Conservation (phyloP, 2,329 filamentous ascomycete species). For the Aspergillus fructus region DNA sequence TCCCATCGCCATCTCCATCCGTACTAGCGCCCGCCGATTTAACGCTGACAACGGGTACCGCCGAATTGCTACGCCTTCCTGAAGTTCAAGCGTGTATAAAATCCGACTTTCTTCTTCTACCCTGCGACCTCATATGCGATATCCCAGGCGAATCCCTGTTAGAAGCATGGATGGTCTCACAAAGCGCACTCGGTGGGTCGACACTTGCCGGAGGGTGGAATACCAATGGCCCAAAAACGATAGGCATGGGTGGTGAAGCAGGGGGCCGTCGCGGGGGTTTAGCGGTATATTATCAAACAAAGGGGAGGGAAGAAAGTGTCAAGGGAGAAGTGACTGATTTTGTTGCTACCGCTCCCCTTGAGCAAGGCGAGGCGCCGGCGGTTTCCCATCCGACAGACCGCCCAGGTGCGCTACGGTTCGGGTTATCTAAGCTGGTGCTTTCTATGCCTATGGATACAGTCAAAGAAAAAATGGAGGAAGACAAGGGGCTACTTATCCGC, state of each 20-base stretch:
- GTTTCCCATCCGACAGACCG: slow-evolving; percentile 54
- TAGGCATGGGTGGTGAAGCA: slow-evolving; percentile 54
- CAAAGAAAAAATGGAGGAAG: slow-evolving; percentile 76
- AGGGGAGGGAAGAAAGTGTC: slow-evolving; percentile 65
- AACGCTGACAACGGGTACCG: slow-evolving; percentile 82
- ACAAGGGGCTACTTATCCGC: slow-evolving; percentile 66
- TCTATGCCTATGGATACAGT: slow-evolving; percentile 86
- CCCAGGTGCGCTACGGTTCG: slow-evolving; percentile 62
- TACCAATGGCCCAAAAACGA: slow-evolving; percentile 43
- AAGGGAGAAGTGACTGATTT: slow-evolving; percentile 95
- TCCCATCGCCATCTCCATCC: slow-evolving; percentile 54
- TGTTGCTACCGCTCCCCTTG: slow-evolving; percentile 71
- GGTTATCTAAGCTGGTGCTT: slow-evolving; percentile 77
- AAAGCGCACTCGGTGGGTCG: slow-evolving; percentile 65
- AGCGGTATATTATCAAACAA: slow-evolving; percentile 88
- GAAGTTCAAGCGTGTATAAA: slow-evolving; percentile 78
- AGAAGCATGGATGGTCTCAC: slow-evolving; percentile 88
- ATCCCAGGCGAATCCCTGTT: slow-evolving; percentile 77
- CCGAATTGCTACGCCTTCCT: slow-evolving; percentile 79
- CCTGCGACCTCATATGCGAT: slow-evolving; percentile 92
- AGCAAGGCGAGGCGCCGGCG: slow-evolving; percentile 49
- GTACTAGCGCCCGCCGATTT: slow-evolving; percentile 76
- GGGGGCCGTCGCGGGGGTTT: slow-evolving; percentile 72
- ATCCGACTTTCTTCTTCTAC: slow-evolving; percentile 84
- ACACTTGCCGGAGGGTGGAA: slow-evolving; percentile 47